A percentile compares a stretch with the other conserved stretches of the same genome.
These are phyloP conservation scores for Yamadazyma olivae DNA, from an alignment of 805 yeast genomes.

Conservation along the genomic window DNA sequence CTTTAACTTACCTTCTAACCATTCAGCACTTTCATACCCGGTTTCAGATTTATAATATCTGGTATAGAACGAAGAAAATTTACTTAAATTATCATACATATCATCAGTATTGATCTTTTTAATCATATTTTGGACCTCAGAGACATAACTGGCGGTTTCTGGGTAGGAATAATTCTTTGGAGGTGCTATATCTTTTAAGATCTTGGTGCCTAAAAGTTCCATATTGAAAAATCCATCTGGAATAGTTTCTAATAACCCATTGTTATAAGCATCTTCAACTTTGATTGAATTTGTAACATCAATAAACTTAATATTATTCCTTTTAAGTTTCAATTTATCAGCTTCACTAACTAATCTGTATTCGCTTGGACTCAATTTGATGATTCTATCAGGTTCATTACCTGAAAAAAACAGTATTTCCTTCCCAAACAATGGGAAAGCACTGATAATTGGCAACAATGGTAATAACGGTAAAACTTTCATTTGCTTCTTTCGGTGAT, in stretches of 20 bases:
- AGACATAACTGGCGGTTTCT: slow-evolving; percentile 26
- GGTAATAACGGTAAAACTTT: too few relatives aligned
- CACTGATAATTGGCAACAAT: slow-evolving; percentile 2
- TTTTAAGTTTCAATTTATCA: slow-evolving; percentile 30
- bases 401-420: neutral
- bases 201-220: slow-evolving; percentile 23
- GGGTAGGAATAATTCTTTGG: slow-evolving; percentile 52
- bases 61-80: slow-evolving; percentile 67
- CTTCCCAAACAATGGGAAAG: slow-evolving; percentile 11
- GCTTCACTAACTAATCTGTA: slow-evolving; percentile 32
- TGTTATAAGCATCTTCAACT: slow-evolving; percentile 29
- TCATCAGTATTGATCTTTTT: slow-evolving; percentile 42
- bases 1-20: slow-evolving; percentile 57
- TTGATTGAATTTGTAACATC: slow-evolving; percentile 56
- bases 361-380: slow-evolving; percentile 33
- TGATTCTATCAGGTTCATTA: slow-evolving; percentile 17
- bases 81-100: slow-evolving; percentile 53
- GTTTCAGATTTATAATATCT: slow-evolving; percentile 70
- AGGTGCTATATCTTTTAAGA: slow-evolving; percentile 17
- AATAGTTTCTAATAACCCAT: slow-evolving; percentile 17
- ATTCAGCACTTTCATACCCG: slow-evolving; percentile 70
- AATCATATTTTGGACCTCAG: slow-evolving; percentile 40
- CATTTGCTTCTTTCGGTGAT: too few relatives aligned
- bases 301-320: slow-evolving; percentile 53
- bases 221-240: slow-evolving; percentile 9